Percentiles rank a stretch among this genome's conserved stretches.
phyloP scores from a whole-genome alignment of 768 basidiomycete species.

The Pulveroboletus sp. region DNA sequence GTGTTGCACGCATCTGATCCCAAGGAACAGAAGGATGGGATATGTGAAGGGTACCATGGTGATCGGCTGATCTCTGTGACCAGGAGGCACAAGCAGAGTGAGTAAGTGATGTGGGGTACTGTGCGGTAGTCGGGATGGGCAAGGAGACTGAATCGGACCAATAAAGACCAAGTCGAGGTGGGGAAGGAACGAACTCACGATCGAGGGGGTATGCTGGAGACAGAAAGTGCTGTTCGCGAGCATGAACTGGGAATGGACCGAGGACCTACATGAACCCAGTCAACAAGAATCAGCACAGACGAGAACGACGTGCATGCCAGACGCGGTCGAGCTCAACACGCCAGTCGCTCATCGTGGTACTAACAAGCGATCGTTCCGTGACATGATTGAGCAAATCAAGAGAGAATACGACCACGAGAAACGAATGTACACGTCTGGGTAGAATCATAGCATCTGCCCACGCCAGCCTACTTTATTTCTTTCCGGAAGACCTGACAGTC shows the following conservation, averaged over 20 bases:
- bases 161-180: neutral
- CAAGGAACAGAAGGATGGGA: conserved; percentile 62
- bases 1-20: conserved; percentile 64
- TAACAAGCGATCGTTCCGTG: neutral
- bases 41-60: conserved; percentile 49
- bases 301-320: conserved; percentile 25
- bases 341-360: conserved; percentile 16
- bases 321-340: conserved; percentile 21
- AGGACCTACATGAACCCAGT: conserved; percentile 47
- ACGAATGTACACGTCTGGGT: neutral
- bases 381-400: neutral
- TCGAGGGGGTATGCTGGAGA: conserved; percentile 71
- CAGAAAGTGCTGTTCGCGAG: conserved; percentile 78
- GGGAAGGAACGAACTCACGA: conserved; percentile 37
- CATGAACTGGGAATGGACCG: conserved; percentile 81
- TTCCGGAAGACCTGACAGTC: conserved; percentile 57
- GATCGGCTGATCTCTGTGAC: conserved; percentile 40
- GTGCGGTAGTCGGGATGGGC: conserved; percentile 12
- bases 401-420: neutral
- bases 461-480: conserved; percentile 45
- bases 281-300: neutral
- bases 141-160: conserved; percentile 6
- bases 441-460: neutral
- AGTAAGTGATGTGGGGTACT: conserved; percentile 56
- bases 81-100: conserved; percentile 47